These are phyloP conservation scores for Podospora anserina DNA, from an alignment of 495 filamentous ascomycete genomes.

Conservation along the genomic window DNA sequence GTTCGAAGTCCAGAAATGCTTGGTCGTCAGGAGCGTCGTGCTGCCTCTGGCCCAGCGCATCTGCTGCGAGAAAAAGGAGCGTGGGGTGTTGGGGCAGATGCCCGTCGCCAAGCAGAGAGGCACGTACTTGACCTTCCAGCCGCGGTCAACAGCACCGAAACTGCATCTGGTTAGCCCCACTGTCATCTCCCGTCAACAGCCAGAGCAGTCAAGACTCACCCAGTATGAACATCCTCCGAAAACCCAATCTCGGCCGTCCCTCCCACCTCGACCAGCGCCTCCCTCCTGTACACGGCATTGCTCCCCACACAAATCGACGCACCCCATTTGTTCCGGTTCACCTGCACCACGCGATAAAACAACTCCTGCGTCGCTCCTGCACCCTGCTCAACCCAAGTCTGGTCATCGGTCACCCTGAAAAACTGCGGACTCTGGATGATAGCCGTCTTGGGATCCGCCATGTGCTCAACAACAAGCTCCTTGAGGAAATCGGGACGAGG, in stretches of 20 bases:
- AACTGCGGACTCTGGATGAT: conserved; percentile 34
- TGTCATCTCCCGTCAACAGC: neutral
- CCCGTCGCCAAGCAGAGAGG: conserved; percentile 34
- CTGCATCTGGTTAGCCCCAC: conserved; percentile 6
- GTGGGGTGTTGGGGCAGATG: conserved; percentile 35
- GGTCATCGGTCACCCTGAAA: conserved; percentile 32
- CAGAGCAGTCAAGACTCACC: conserved; percentile 18
- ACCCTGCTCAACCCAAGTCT: conserved; percentile 38
- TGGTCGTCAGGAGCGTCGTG: conserved; percentile 33
- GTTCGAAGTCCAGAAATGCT: conserved; percentile 33
- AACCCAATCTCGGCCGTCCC: conserved; percentile 37
- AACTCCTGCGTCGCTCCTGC: conserved; percentile 36
- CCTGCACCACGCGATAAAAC: conserved; percentile 37
- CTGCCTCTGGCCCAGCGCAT: conserved; percentile 36
- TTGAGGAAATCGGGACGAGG: conserved; percentile 31
- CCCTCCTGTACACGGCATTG: conserved; percentile 32
- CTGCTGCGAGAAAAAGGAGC: conserved; percentile 37
- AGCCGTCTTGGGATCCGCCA: conserved; percentile 32
- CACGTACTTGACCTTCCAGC: conserved; percentile 37
- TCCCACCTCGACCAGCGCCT: conserved; percentile 28
- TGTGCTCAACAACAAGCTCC: conserved; percentile 32
- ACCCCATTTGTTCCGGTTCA: conserved; percentile 33
- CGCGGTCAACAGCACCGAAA: conserved; percentile 34
- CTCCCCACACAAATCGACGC: conserved; percentile 36
- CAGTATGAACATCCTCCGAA: conserved; percentile 36